These are phyloP conservation scores for Mayamaea pseudoterrestris DNA, from an alignment of 108 stramenopile genomes.

Conservation along the genomic window DNA sequence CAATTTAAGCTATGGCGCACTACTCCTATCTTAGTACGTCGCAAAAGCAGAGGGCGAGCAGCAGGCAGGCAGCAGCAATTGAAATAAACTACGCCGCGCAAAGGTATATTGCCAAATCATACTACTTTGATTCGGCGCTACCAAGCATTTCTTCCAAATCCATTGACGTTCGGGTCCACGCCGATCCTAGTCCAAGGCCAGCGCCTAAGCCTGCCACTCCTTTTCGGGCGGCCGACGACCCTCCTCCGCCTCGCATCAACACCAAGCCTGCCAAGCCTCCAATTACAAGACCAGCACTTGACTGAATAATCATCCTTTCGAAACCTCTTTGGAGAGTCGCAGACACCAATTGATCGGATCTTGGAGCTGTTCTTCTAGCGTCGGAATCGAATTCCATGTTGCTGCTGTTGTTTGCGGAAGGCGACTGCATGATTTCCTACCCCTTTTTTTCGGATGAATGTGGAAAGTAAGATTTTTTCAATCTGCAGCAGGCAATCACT, in stretches of 20 bases:
- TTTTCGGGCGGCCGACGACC: constrained; percentile 26
- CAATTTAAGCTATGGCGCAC: no score
- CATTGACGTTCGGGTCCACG: constrained; percentile 44
- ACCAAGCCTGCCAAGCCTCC: constrained; percentile 46
- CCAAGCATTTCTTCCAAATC: constrained; percentile 35
- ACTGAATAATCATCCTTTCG: constrained; percentile 21
- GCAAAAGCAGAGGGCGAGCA: no score
- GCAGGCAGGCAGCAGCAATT: no score
- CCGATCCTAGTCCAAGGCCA: constrained; percentile 49
- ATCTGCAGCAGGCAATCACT: no score
- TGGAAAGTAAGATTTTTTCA: no score
- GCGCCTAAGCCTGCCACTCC: constrained; percentile 43
- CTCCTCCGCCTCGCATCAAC: constrained; percentile 32
- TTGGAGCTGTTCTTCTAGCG: no score
- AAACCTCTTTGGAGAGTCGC: constrained; percentile 32
- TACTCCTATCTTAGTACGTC: no score
- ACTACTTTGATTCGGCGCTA: no score
- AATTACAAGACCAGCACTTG: constrained; percentile 25
- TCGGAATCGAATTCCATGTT: background rate
- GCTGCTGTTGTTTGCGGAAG: background rate
- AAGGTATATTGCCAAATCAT: no score
- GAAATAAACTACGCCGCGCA: no score
- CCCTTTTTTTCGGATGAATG: no score
- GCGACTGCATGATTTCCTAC: background rate
- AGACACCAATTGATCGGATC: constrained; percentile 27